Evolutionary conservation across 1,284 basidiomycete genomes (phyloP).

Genomic region (Ganoderma resinaceum): DNA sequence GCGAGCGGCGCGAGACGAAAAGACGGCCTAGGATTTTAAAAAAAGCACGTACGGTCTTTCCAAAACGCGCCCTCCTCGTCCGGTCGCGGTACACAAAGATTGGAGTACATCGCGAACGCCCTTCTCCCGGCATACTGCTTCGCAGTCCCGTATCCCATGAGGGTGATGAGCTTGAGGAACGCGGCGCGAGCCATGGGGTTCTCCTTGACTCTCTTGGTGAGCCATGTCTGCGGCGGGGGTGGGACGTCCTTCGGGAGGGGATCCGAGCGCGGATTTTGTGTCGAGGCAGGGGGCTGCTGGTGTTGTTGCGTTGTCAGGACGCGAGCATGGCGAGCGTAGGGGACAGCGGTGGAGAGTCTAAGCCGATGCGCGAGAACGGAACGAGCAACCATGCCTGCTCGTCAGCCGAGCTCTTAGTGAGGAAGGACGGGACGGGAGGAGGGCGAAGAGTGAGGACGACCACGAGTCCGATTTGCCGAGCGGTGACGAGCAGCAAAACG

Average conservation of each 20-base stretch:
- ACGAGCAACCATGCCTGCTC: constrained; percentile 28
- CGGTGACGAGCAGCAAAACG: not conserved
- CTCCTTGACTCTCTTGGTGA: constrained; percentile 61
- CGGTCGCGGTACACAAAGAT: constrained; percentile 60
- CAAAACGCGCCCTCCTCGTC: constrained; percentile 72
- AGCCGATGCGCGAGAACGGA: constrained; percentile 28
- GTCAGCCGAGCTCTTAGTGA: constrained; percentile 10
- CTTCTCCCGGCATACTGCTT: constrained; percentile 68
- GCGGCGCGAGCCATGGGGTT: constrained; percentile 57
- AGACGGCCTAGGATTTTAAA: not conserved
- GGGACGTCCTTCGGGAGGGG: constrained; percentile 9
- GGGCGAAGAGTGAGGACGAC: constrained; percentile 4
- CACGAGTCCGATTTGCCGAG: not conserved
- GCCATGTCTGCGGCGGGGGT: constrained; percentile 50
- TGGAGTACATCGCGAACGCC: constrained; percentile 63
- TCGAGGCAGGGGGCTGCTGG: constrained; percentile 14
- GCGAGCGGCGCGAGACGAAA: not conserved
- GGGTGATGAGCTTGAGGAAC: constrained; percentile 57
- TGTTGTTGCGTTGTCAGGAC: constrained; percentile 12
- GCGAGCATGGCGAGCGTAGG: constrained; percentile 8
- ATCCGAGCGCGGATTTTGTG: not conserved
- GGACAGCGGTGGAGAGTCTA: constrained; percentile 8
- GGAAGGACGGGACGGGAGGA: not conserved
- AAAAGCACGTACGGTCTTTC: constrained; percentile 59
- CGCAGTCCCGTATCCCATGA: constrained; percentile 67